A percentile compares a stretch with the other conserved stretches of the same genome.
Evolutionary conservation across 805 yeast genomes (phyloP).

Genomic region (Blastobotrys parvus): DNA sequence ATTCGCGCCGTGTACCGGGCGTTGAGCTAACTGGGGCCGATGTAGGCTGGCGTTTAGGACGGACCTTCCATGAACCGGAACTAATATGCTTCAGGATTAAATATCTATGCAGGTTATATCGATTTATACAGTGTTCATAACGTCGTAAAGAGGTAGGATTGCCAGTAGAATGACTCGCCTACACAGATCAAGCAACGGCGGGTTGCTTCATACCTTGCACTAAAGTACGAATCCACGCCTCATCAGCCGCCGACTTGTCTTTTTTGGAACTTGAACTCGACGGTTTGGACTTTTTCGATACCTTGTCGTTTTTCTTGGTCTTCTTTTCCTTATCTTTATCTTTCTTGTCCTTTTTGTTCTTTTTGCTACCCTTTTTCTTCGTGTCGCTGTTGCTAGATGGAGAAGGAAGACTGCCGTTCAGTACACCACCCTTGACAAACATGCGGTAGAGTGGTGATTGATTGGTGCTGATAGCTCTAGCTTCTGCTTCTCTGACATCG

Average conservation of each 20-base stretch:
- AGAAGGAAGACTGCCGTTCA: conserved; percentile 52
- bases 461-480: conserved; percentile 37
- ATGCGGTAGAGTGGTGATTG: conserved; percentile 70
- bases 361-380: conserved; percentile 17
- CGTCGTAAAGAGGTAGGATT: too few species aligned
- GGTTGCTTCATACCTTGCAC: background rate
- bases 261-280: conserved; percentile 17
- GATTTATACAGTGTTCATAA: too few species aligned
- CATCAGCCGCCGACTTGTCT: background rate
- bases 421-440: conserved; percentile 83
- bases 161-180: too few species aligned
- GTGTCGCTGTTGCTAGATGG: too few species aligned
- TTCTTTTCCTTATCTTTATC: conserved; percentile 20
- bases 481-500: conserved; percentile 44
- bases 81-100: too few species aligned
- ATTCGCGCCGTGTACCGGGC: too few species aligned
- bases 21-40: too few species aligned
- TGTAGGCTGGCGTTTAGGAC: too few species aligned
- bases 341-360: conserved; percentile 22
- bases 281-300: conserved; percentile 20
- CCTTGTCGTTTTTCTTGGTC: conserved; percentile 19
- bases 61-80: too few species aligned
- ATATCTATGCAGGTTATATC: too few species aligned
- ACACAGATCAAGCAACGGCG: background rate
- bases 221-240: conserved; percentile 5